Base-by-base conservation (phyloP, 2,329 filamentous ascomycete genomes). In the Colletotrichum acutatum region DNA sequence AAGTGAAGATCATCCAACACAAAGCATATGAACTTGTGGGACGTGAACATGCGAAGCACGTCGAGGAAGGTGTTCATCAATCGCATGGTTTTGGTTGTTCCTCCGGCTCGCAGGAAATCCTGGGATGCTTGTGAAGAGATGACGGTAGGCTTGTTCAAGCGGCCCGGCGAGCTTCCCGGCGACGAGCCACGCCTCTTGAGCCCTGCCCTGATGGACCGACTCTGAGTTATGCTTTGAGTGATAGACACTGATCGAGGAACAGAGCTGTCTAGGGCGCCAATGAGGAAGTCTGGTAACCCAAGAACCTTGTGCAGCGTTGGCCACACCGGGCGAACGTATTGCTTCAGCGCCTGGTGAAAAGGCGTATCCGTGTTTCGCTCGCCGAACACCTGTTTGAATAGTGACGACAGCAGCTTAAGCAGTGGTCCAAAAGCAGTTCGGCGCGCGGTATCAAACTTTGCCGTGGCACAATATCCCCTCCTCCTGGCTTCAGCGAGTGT, bases 1-100 rank as follows among this genome's bases (percentile, higher is more conserved):
- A 95, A 97, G 77, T 98, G 95, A 37, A 98, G 84, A 81, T 98
- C 96, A 78, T 98, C 96, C 32, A 98, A 84, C 77, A 92, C 95
- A 77, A 98, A 92, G 78, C 94, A 97, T 66, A 98, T 95, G 77
- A 98, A 91, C 77, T 95, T 97, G 80, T 95, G 92, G 24, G 92
- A 88, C 0, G 94, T 93, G 68, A 98, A 91, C 54, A 97, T 90
- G 65, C 94, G 90, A 63, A 98, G 82, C 11, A 98, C 92, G 76
- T 98, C 95, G 58, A 98, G 85, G 77, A 97, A 96, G 1, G 94
- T 95, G 78, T 95, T 96, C 87, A 96, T 94, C 68, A 98, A 88
- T 14, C 94, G 91, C 75, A 94, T 92, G 1, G 87, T 89, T 79
- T 91, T 92, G 12, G 88, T 90, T 5, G 90, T 87, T 1, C 86